Percentiles rank a stretch among this genome's conserved stretches.
phyloP scores from a whole-genome alignment of 345 rosid genomes.

The Xanthoceras sorbifolium region DNA sequence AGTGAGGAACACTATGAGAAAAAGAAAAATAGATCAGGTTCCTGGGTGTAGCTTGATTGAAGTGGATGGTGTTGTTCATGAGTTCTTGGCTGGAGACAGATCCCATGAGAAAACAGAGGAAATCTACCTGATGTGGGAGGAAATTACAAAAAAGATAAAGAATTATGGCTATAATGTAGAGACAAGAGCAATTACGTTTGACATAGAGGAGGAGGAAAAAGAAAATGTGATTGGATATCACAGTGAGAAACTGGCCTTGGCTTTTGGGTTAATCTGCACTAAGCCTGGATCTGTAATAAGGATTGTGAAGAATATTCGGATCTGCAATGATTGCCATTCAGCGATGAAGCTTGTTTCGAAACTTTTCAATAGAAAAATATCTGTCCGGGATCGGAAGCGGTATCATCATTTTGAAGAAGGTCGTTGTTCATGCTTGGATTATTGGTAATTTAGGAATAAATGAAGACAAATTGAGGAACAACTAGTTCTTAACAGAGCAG shows the following conservation, averaged over 20 bases:
- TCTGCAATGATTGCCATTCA: constrained; percentile 23
- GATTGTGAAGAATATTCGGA: constrained; percentile 18
- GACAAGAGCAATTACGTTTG: constrained; percentile 2
- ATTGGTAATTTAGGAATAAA: constrained; percentile 16
- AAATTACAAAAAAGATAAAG: constrained; percentile 14
- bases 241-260: constrained; percentile 22
- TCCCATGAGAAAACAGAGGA: constrained; percentile 18
- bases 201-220: constrained; percentile 23
- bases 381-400: constrained; percentile 16
- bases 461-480: background rate
- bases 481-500: background rate
- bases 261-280: constrained; percentile 18
- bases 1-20: constrained; percentile 29
- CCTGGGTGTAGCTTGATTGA: constrained; percentile 45
- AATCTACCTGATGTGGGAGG: constrained; percentile 14
- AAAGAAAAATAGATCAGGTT: constrained; percentile 25
- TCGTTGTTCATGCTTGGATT: constrained; percentile 22
- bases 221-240: constrained; percentile 22
- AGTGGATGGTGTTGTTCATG: constrained; percentile 28
- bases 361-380: constrained; percentile 11
- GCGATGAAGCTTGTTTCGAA: constrained; percentile 21
- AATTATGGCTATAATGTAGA: constrained; percentile 15
- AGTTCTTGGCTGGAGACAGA: constrained; percentile 34
- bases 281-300: constrained; percentile 14
- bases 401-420: constrained; percentile 25